These are phyloP conservation scores for Syzygium malaccense DNA, from an alignment of 441 rosid species.

Conservation along the genomic window DNA sequence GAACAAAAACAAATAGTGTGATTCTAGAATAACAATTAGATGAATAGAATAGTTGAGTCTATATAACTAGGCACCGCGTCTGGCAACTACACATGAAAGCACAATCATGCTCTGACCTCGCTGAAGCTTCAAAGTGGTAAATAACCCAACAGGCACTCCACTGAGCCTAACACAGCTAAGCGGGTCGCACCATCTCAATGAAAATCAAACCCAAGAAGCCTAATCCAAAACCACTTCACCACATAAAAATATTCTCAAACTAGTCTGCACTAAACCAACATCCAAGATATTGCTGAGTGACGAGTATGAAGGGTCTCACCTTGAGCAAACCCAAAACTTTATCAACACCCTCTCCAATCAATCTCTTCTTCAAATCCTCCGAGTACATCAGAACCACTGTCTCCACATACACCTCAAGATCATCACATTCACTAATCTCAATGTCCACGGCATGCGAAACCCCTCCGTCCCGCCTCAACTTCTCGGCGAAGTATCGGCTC, in stretches of 20 bases:
- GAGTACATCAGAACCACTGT: conserved; percentile 78
- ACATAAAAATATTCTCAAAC: neutral
- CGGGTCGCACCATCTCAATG: neutral
- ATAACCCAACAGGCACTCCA: neutral
- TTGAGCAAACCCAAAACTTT: conserved; percentile 79
- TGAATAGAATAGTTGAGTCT: neutral
- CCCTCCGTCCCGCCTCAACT: conserved; percentile 53
- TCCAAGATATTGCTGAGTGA: neutral
- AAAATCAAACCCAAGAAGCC: neutral
- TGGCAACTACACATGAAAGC: neutral
- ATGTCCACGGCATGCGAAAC: conserved; percentile 52
- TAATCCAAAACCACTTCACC: neutral
- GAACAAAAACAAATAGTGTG: neutral
- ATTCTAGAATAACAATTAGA: neutral
- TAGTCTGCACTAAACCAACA: neutral
- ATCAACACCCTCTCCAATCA: conserved; percentile 62
- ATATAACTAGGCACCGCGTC: neutral
- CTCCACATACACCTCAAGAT: conserved; percentile 86
- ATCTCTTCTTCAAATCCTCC: conserved; percentile 63
- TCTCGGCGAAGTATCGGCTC: conserved; percentile 75
- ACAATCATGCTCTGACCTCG: neutral
- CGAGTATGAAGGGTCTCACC: conserved; percentile 27
- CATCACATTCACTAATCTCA: conserved; percentile 95
- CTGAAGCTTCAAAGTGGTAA: neutral
- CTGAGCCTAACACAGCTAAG: neutral